Evolutionary conservation across 1,284 basidiomycete species (phyloP).

Genomic region (Lentinus polychrous): DNA sequence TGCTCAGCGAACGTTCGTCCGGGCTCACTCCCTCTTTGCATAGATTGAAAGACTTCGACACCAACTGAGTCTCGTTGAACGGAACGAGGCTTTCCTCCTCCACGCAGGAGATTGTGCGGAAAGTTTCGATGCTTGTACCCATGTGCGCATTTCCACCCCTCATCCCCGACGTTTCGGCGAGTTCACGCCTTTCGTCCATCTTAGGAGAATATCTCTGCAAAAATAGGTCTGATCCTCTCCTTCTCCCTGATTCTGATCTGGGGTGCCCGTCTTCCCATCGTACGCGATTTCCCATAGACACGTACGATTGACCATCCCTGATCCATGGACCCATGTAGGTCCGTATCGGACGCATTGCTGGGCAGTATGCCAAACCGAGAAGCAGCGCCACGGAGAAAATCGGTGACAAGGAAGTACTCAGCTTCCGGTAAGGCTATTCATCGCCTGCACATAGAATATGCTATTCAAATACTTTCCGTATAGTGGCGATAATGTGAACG

Average conservation of each 20-base stretch:
- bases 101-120: conserved; percentile 98
- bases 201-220: conserved; percentile 88
- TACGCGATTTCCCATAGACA: conserved; percentile 24
- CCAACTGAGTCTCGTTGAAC: conserved; percentile 76
- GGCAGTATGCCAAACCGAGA: conserved; percentile 95
- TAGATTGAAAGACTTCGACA: conserved; percentile 84
- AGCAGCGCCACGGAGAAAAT: conserved; percentile 83
- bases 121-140: conserved; percentile 86
- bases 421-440: conserved; percentile 57
- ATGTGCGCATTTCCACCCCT: conserved; percentile 43
- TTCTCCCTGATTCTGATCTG: conserved; percentile 95
- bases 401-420: conserved; percentile 61
- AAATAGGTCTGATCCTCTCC: conserved; percentile 90
- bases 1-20: neutral
- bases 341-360: conserved; percentile 87
- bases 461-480: neutral
- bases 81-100: conserved; percentile 88
- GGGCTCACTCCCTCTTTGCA: neutral
- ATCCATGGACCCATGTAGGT: conserved; percentile 36
- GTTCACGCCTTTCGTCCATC: neutral
- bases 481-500: conserved; percentile 96
- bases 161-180: neutral
- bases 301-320: neutral
- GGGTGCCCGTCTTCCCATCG: conserved; percentile 89
- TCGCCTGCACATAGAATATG: neutral